Percentiles rank a stretch among this genome's conserved stretches.
Evolutionary conservation across 2,329 filamentous ascomycete genomes (phyloP).

Genomic region (Apiospora aurea): DNA sequence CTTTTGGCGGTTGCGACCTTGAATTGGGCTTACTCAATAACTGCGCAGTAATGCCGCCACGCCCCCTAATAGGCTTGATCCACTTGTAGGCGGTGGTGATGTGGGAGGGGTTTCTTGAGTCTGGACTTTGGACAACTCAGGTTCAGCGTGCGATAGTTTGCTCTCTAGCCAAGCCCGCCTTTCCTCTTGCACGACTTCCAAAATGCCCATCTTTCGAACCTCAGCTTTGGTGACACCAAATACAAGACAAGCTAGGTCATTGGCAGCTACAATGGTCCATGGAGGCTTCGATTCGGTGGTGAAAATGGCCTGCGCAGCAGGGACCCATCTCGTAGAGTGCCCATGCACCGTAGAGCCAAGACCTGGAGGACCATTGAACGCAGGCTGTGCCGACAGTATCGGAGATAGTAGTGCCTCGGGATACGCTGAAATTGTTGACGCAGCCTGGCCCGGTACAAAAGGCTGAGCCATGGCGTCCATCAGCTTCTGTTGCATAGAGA

Average conservation of each 20-base stretch:
- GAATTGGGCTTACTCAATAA: conserved; percentile 83
- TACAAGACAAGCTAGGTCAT: conserved; percentile 95
- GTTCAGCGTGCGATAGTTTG: conserved; percentile 74
- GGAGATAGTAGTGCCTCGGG: conserved; percentile 52
- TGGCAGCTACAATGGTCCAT: conserved; percentile 96
- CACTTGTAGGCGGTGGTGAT: conserved; percentile 49
- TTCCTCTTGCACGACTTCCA: conserved; percentile 93
- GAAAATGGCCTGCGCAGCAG: conserved; percentile 94
- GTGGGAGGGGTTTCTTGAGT: conserved; percentile 41
- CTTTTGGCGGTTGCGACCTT: conserved; percentile 61
- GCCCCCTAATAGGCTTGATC: conserved; percentile 71
- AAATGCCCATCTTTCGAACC: conserved; percentile 90
- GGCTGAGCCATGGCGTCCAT: conserved; percentile 87
- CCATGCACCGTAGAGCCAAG: conserved; percentile 74
- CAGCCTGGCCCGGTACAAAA: conserved; percentile 64
- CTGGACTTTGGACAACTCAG: conserved; percentile 47
- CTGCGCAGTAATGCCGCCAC: conserved; percentile 82
- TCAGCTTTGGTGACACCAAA: conserved; percentile 99
- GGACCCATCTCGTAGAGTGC: conserved; percentile 88
- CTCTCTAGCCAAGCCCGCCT: conserved; percentile 87
- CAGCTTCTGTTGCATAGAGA: conserved; percentile 81
- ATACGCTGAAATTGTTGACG: conserved; percentile 31
- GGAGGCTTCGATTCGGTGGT: conserved; percentile 90
- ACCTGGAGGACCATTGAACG: conserved; percentile 52
- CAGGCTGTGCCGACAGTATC: conserved; percentile 47